These are phyloP conservation scores for Colletotrichum spinosum DNA, from an alignment of 2,329 filamentous ascomycete species.

Conservation along the genomic window DNA sequence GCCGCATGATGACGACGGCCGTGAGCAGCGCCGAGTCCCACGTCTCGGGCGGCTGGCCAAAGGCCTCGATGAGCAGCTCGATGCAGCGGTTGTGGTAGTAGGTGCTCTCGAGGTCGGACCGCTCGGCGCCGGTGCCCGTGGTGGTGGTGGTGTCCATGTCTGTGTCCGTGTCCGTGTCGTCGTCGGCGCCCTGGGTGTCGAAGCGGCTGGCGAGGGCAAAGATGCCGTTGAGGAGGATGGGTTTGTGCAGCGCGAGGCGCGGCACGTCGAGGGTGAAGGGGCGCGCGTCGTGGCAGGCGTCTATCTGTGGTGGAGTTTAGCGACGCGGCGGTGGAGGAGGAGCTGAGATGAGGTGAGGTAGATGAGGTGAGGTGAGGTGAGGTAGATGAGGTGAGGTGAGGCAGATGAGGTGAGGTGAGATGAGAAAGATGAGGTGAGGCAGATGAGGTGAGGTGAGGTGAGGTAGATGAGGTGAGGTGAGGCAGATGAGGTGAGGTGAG, in stretches of 20 bases:
- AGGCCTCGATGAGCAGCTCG: slow-evolving; percentile 56
- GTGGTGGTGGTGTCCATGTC: slow-evolving; percentile 35
- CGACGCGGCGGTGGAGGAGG: too few relatives aligned
- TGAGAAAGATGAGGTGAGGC: too few relatives aligned
- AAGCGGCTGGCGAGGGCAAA: slow-evolving; percentile 59
- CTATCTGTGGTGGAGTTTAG: slow-evolving; percentile 7
- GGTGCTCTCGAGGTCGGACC: slow-evolving; percentile 54
- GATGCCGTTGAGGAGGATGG: slow-evolving; percentile 59
- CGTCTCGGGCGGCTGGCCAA: slow-evolving; percentile 53
- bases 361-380: too few relatives aligned
- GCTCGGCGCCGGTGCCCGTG: slow-evolving; percentile 11
- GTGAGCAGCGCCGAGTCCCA: slow-evolving; percentile 60
- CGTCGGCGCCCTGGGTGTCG: slow-evolving; percentile 51
- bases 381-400: background rate
- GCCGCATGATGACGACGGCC: slow-evolving; percentile 59
- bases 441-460: background rate
- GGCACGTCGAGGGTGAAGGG: slow-evolving; percentile 60
- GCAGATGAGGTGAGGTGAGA: background rate
- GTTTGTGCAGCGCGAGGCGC: slow-evolving; percentile 56
- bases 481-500: background rate
- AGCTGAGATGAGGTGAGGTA: too few relatives aligned
- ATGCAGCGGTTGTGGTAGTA: slow-evolving; percentile 59
- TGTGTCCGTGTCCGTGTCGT: slow-evolving; percentile 43
- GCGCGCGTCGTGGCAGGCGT: slow-evolving; percentile 39
- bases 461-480: background rate